Evolutionary conservation across 306 rosid species (phyloP), one percentile per base, ranked within the genome.

Genomic region (Datisca glomerata): DNA sequence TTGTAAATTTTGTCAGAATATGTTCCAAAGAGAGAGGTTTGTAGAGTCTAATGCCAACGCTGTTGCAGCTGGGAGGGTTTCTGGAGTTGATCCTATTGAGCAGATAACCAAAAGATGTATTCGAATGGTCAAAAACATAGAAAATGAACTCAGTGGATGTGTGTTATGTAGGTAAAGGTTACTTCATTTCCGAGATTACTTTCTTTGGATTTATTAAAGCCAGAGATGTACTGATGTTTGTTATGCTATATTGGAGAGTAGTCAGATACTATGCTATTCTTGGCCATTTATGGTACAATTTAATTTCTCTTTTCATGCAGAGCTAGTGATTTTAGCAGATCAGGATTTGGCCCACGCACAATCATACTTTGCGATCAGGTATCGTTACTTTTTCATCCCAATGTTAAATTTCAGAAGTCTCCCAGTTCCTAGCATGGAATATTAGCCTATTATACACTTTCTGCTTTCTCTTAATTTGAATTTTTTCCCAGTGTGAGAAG

Each of bases 281-380:
- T n/a, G n/a, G n/a, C n/a, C n/a, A n/a, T n/a, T n/a, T n/a, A n/a
- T n/a, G n/a, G n/a, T n/a, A n/a, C n/a, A n/a, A n/a, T n/a, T n/a
- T n/a, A n/a, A n/a, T n/a, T n/a, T n/a, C n/a, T 53, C 60, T 59
- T 56, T 55, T 16, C 43, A 20, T 60, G 55, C 65, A 89, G 98
- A 49, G 78, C 77, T 22, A 73, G 68, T 70, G 98, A 84, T 68
- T 89, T 89, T 73, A 89, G 95, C 78, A 80, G 55, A 80, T 84
- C 98, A 41, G 98, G 98, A 27, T 89, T 89, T 68, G 98, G 98
- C 43, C 98, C 98, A 7, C 93, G 93, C 41, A 89, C 98, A 40
- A 80, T 89, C 68, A 84, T 89, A 68, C 79, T 89, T 31, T 89
- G 98, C 51, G 98, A 89, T 75, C 98, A 87, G 97, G 97, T 83